These are phyloP conservation scores for Orbilia javanica DNA, from an alignment of 2,329 filamentous ascomycete genomes.

Conservation along the genomic window DNA sequence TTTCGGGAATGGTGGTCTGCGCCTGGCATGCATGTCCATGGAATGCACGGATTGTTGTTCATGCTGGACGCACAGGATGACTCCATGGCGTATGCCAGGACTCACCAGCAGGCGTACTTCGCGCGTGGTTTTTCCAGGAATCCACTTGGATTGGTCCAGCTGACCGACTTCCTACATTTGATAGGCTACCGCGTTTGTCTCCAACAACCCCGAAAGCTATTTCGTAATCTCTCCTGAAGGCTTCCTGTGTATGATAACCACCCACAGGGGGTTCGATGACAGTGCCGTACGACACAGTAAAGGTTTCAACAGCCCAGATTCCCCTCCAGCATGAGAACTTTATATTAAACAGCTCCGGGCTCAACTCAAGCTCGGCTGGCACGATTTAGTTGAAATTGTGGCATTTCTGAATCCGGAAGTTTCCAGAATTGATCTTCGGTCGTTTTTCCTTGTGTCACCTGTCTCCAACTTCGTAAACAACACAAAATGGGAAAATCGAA, in stretches of 20 bases:
- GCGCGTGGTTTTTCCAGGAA: constrained; percentile 32
- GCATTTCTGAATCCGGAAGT: constrained; percentile 28
- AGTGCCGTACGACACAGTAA: background rate
- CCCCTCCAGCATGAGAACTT: background rate
- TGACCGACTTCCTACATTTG: constrained; percentile 30
- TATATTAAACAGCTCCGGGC: background rate
- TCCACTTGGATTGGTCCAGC: constrained; percentile 43
- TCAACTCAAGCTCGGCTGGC: background rate
- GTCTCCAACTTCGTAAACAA: constrained; percentile 13
- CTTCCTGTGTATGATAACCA: background rate
- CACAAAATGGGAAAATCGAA: background rate
- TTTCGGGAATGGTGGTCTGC: constrained; percentile 30
- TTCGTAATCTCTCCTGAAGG: background rate
- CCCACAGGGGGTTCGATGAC: constrained; percentile 5
- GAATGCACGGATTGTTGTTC: constrained; percentile 43
- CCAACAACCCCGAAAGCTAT: background rate
- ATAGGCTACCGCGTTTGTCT: constrained; percentile 28
- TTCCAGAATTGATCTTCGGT: constrained; percentile 4
- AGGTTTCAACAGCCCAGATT: background rate
- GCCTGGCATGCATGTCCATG: constrained; percentile 39
- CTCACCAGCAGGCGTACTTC: constrained; percentile 56
- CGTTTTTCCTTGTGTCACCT: constrained; percentile 24
- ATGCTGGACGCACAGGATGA: constrained; percentile 52
- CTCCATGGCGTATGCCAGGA: constrained; percentile 51
- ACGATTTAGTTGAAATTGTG: constrained; percentile 1